Evolutionary conservation across 2,329 filamentous ascomycete genomes (phyloP), one percentile per base, ranked within the genome.

Genomic region (Penicillium concentricum): DNA sequence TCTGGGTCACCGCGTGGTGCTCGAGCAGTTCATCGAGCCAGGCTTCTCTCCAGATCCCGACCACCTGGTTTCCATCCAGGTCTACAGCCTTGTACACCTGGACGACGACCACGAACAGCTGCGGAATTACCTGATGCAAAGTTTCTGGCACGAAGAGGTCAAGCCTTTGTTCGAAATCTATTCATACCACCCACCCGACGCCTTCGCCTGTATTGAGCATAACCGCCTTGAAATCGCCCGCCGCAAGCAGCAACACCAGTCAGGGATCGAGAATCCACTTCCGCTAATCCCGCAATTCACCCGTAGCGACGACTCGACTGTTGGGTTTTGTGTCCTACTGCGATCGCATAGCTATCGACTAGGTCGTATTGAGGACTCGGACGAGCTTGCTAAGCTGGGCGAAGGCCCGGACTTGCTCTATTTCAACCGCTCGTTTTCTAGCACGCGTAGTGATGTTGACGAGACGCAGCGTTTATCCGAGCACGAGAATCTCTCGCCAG

Each of bases 301-400:
- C 28, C 28, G 28, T 26, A 26, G 28, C 7, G 7, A 28, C 26
- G 4, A 28, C 9, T 8, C 26, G 26, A 7, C 26, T 8, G 26
- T 51, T 38, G 62, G 61, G 10, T 55, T 56, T 39, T 65, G 61
- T 41, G 35, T 63, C 2, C 54, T 63, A 1, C 2, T 62, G 1
- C 55, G 56, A 34, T 65, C 61, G 12, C 57, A 62, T 28, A 56
- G 57, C 34, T 65, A 65, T 51, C 61, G 61, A 30, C 34, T 63
- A 10, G 53, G 57, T 24, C 12, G 56, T 41, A 32, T 30, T 7
- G 20, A 54, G 15, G 51, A 60, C 37, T n/a, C 20, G 0, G 52
- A 59, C n/a, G 34, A 30, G 34, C 28, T 34, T 26, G 47, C 35
- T 4, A 52, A 47, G 22, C 43, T 46, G 1, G 58, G 57, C 16